These are phyloP conservation scores for Malassezia dermatis DNA, from an alignment of 1,284 basidiomycete species.

Conservation along the genomic window DNA sequence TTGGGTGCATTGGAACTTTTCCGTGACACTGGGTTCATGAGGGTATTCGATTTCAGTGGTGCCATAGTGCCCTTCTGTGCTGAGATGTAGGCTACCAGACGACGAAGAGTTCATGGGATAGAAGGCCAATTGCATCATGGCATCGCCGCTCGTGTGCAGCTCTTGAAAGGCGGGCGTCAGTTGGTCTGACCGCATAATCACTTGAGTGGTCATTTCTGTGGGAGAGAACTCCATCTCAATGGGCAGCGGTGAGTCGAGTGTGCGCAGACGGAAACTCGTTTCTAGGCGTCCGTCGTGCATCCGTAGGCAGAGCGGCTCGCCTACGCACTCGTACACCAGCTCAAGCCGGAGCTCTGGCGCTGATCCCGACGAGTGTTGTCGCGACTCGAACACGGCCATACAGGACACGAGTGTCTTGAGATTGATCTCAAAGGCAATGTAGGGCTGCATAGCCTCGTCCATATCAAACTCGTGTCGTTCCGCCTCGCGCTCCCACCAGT, in stretches of 20 bases:
- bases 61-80: conserved; percentile 10
- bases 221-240: conserved; percentile 1
- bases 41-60: conserved; percentile 11
- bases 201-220: neutral
- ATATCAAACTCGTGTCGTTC: neutral
- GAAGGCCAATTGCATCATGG: neutral
- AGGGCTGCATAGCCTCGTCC: conserved; percentile 11
- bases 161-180: conserved; percentile 8
- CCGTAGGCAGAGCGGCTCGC: conserved; percentile 5
- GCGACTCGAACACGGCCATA: neutral
- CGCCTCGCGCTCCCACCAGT: neutral
- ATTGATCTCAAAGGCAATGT: conserved; percentile 7
- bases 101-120: neutral
- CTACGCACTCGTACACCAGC: conserved; percentile 6
- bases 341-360: neutral
- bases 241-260: conserved; percentile 3
- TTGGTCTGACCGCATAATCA: conserved; percentile 15
- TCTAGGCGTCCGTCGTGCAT: neutral
- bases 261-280: conserved; percentile 13
- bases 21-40: conserved; percentile 3
- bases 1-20: conserved; percentile 11
- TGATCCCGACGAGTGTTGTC: neutral
- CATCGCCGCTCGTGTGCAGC: neutral
- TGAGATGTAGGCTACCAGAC: neutral
- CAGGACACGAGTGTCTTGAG: neutral